A percentile compares a stretch with the other conserved stretches of the same genome.
phyloP scores from a whole-genome alignment of 2,329 filamentous ascomycete species.

The Neoscytalidium dimidiatum region DNA sequence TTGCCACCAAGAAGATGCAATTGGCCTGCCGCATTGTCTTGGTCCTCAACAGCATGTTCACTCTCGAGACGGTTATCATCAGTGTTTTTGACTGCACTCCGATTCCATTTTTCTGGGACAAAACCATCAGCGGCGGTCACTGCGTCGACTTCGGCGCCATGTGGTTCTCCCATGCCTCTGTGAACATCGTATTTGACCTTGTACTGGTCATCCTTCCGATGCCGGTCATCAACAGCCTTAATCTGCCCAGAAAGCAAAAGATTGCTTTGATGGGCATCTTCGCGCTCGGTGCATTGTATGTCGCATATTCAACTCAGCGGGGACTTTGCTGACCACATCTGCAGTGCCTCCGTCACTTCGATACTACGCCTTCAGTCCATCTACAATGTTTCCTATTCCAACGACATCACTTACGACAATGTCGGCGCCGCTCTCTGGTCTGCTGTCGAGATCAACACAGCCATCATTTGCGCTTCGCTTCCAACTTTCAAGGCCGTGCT shows the following conservation, averaged over 20 bases:
- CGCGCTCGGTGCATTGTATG: conserved; percentile 34
- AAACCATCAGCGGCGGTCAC: background rate
- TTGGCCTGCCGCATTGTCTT: conserved; percentile 29
- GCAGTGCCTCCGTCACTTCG: conserved; percentile 34
- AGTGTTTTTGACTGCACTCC: conserved; percentile 33
- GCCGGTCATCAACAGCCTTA: conserved; percentile 32
- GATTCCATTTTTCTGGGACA: conserved; percentile 31
- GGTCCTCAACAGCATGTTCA: conserved; percentile 25
- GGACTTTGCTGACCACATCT: background rate
- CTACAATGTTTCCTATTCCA: conserved; percentile 32
- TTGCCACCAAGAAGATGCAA: conserved; percentile 27
- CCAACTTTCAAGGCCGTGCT: conserved; percentile 23
- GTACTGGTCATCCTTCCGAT: conserved; percentile 34
- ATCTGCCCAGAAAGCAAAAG: conserved; percentile 32
- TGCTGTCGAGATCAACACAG: conserved; percentile 32
- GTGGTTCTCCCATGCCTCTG: conserved; percentile 34
- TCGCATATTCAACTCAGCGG: background rate
- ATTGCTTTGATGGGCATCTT: conserved; percentile 35
- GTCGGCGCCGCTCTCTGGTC: conserved; percentile 33
- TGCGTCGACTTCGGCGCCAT: conserved; percentile 30
- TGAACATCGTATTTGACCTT: conserved; percentile 36
- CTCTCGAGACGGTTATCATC: conserved; percentile 29
- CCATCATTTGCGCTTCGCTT: conserved; percentile 33
- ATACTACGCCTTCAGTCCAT: conserved; percentile 35
- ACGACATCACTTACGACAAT: conserved; percentile 37